Evolutionary conservation across 768 basidiomycete species (phyloP), one percentile per base, ranked within the genome.

Genomic region (Rhizopogon salebrosus): DNA sequence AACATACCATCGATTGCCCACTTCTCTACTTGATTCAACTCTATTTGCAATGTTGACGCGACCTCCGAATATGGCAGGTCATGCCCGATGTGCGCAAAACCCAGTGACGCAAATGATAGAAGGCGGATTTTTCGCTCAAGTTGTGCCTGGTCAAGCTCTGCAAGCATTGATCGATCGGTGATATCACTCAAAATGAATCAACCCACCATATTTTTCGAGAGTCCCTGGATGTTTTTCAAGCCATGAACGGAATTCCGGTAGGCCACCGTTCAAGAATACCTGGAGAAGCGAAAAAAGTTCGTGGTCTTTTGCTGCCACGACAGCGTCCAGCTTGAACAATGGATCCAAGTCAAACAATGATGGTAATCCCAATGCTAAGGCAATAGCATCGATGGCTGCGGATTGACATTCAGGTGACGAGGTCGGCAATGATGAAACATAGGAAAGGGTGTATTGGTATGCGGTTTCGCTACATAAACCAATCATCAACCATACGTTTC

Each of bases 1-100:
- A 11, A 57, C 75, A 55, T 62, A 92, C 91, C 85, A 70, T 93
- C 89, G 56, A 94, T 93, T 37, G 84, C 83, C 89, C 90, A 93
- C 61, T 80, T 84, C 66, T 94, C 92, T 26, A 94, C 89, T 54
- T 89, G 75, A 23, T 78, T 72, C 20, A 67, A 55, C 23, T 83
- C 77, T 7, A 91, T 81, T 57, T 89, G 80, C 40, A 94, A 70
- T 11, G 80, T 75, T 26, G 81, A 73, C 1, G 85, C 84, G 35
- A 95, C 81, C 60, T 76, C 79, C 9, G 80, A 65, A 66, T 94
- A 94, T 0, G 85, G 70, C 13, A 95, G 73, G 59, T 85, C 83
- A 41, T 80, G 80, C 8, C 89, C 89, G 31, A 91, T 77, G 62
- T 89, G 79, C 58, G 85, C 74, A 64, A 87, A 85, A n/a, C 83